Base-by-base conservation (phyloP, 352 stramenopile species). In the Phytophthora tentaculata region DNA sequence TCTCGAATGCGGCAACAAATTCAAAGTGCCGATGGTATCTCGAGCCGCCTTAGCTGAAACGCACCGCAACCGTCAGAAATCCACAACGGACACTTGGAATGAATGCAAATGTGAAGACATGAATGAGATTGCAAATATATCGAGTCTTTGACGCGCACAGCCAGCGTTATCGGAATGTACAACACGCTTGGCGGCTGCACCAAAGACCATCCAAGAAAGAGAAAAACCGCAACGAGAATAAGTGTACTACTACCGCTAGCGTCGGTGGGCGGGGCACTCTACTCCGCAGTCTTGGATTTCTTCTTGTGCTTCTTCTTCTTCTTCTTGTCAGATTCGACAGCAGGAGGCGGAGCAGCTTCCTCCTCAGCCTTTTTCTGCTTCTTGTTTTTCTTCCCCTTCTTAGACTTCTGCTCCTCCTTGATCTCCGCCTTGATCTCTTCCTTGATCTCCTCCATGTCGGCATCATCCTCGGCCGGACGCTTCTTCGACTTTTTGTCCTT, bases 261-360 rank as follows among this genome's bases (percentile, higher is more conserved):
- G 64, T 70, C 63, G 60, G 56, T 71, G 57, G 39, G 69, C 53
- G 28, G 52, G 55, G 59, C 29, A 62, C 72, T 85, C 77, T 89
- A 88, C 78, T 83, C 75, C 61, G 77, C 76, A 76, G 87, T 88
- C 74, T 90, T 94, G 55, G 73, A 69, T 80, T 93, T 92, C 74
- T 92, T 94, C 60, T 80, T 88, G 71, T 85, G 77, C 72, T 90
- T 90, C 74, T 93, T 91, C 74, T 89, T 89, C 71, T 88, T 91
- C 76, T 91, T 90, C 67, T 91, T 86, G 58, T 89, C 74, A 20
- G 74, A 67, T 43, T 75, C 82, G 2, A 62, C 71, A 10, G 44
- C 68, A 17, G 28, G 39, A 19, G 48, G 49, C 2, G 20, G 20
- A 20, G 20, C 22, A 26, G 48, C 68, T 19, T 64, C 80, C 44